Percentiles rank a stretch among this genome's conserved stretches.
phyloP scores from a whole-genome alignment of 371 early-diverging fungal species.

The Basidiobolus meristosporus region DNA sequence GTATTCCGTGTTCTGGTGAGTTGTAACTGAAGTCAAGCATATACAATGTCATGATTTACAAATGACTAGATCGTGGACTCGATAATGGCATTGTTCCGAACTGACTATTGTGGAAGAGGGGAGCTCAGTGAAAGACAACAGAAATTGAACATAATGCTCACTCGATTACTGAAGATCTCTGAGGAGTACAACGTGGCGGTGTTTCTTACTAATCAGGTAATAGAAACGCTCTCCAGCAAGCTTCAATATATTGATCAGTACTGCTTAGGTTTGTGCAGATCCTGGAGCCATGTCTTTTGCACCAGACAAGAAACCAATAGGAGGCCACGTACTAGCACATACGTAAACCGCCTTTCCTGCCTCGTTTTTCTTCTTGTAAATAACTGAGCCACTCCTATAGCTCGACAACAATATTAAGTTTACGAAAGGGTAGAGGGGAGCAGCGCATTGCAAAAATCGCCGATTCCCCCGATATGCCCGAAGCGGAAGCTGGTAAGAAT shows the following conservation, averaged over 20 bases:
- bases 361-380: background rate
- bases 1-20: slow-evolving; percentile 36
- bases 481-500: slow-evolving; percentile 62
- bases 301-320: slow-evolving; percentile 92
- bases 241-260: too few relatives aligned
- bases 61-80: slow-evolving; percentile 39
- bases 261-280: too few relatives aligned
- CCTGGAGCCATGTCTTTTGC: slow-evolving; percentile 44
- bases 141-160: slow-evolving; percentile 62
- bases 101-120: slow-evolving; percentile 65
- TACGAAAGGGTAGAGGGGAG: slow-evolving; percentile 71
- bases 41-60: background rate
- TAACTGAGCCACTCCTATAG: slow-evolving; percentile 20
- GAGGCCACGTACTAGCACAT: slow-evolving; percentile 98
- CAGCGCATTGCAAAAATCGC: slow-evolving; percentile 77
- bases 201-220: slow-evolving; percentile 97
- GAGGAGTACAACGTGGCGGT: slow-evolving; percentile 97
- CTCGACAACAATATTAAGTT: slow-evolving; percentile 40
- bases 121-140: slow-evolving; percentile 85
- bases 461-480: slow-evolving; percentile 74
- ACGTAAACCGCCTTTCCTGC: slow-evolving; percentile 66
- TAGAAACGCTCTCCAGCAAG: slow-evolving; percentile 90
- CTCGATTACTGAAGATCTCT: slow-evolving; percentile 53
- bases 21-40: background rate
- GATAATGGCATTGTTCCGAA: slow-evolving; percentile 57